Conservation (phyloP, 108 stramenopile genomes). For the Bacterosira constricta region DNA sequence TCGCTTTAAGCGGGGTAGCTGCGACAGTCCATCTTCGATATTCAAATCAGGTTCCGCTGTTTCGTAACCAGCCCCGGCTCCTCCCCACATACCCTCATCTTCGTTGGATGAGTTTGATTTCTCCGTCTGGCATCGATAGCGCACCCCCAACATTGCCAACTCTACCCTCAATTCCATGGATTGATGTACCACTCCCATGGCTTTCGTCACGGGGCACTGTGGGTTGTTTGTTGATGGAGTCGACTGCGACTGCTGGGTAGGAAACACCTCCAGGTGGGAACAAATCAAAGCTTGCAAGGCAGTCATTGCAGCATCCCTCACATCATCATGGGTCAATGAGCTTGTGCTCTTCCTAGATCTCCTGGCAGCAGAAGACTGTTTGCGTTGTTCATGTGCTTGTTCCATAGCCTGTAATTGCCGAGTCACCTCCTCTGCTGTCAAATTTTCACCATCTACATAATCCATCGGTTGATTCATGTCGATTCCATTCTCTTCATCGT, state of each 20-base stretch:
- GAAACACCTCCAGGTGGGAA: conserved; percentile 36
- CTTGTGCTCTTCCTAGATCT: background rate
- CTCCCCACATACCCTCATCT: conserved; percentile 5
- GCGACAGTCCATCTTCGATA: conserved; percentile 60
- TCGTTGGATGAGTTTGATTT: conserved; percentile 18
- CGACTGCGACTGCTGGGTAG: conserved; percentile 33
- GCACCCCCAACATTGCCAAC: conserved; percentile 50
- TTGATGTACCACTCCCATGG: conserved; percentile 33
- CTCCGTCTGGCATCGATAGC: conserved; percentile 59
- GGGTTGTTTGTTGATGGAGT: conserved; percentile 4
- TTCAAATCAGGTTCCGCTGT: conserved; percentile 17
- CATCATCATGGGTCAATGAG: conserved; percentile 25
- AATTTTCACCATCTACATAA: conserved; percentile 34
- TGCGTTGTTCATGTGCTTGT: background rate
- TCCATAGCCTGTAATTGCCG: conserved; percentile 27
- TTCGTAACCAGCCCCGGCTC: conserved; percentile 46
- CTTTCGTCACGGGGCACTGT: conserved; percentile 15
- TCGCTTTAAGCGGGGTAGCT: conserved; percentile 68
- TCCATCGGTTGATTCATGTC: background rate
- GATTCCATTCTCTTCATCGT: conserved; percentile 12
- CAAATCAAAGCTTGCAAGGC: conserved; percentile 43
- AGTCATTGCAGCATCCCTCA: conserved; percentile 65
- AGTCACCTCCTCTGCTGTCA: conserved; percentile 30
- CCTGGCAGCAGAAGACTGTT: background rate
- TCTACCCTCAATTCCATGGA: conserved; percentile 53